Conservation (phyloP, 2,329 filamentous ascomycete species). For the Pseudogymnoascus pannorum region DNA sequence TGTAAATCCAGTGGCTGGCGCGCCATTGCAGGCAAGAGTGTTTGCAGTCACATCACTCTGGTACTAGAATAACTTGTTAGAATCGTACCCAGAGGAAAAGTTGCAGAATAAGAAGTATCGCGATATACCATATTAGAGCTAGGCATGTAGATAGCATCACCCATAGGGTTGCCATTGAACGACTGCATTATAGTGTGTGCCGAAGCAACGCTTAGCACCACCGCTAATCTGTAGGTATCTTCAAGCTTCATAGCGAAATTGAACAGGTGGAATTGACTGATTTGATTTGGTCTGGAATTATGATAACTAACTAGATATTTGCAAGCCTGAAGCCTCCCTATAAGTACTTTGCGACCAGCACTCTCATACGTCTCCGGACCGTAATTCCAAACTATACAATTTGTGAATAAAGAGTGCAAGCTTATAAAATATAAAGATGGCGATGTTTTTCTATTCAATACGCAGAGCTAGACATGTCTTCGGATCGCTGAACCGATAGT, state of each 20-base stretch:
- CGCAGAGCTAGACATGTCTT: not conserved
- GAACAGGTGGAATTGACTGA: not conserved
- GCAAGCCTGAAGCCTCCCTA: not conserved
- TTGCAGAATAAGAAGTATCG: not conserved
- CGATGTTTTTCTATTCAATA: not conserved
- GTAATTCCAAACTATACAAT: not conserved
- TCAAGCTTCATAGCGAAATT: not conserved
- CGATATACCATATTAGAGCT: not conserved
- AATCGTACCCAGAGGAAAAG: not conserved
- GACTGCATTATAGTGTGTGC: constrained; percentile 32
- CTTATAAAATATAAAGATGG: not conserved
- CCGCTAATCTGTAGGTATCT: constrained; percentile 10
- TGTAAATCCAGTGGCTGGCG: not conserved
- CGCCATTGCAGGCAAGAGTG: not conserved
- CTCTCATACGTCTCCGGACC: not conserved
- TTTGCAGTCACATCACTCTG: constrained; percentile 1
- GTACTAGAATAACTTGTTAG: not conserved
- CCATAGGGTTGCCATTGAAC: not conserved
- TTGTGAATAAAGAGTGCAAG: not conserved
- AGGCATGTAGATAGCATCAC: not conserved
- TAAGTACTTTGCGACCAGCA: not conserved
- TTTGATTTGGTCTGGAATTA: not conserved
- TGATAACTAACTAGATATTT: not conserved
- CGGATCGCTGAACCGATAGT: not conserved
- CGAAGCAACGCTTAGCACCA: constrained; percentile 26